A percentile compares a stretch with the other conserved stretches of the same genome.
Evolutionary conservation across 2,329 filamentous ascomycete genomes (phyloP).

Genomic region (Coniochaeta hoffmannii): DNA sequence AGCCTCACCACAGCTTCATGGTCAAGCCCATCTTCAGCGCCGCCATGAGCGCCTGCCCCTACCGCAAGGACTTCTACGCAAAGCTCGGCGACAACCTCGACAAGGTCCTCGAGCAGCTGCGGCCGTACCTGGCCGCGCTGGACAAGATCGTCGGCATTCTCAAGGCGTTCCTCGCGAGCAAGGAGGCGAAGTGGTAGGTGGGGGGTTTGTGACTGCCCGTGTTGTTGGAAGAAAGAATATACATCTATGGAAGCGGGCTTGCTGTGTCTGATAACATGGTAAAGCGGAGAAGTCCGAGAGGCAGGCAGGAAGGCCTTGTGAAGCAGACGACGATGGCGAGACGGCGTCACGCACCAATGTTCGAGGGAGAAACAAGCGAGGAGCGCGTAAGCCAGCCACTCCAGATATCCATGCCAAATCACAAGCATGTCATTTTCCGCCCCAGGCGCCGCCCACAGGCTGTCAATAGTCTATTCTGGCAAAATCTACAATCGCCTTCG

Average conservation of each 20-base stretch:
- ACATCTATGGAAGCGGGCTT: no score
- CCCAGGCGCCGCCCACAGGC: not conserved
- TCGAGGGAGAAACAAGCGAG: not conserved
- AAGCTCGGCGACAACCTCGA: conserved; percentile 67
- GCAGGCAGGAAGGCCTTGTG: not conserved
- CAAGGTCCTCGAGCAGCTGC: conserved; percentile 58
- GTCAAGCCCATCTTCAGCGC: conserved; percentile 89
- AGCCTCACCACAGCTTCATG: conserved; percentile 82
- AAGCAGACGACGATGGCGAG: not conserved
- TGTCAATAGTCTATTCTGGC: not conserved
- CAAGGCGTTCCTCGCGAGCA: conserved; percentile 47
- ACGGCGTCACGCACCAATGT: not conserved
- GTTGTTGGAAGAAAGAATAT: no score
- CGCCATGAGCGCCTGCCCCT: conserved; percentile 88
- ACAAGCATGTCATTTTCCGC: not conserved
- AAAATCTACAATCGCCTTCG: not conserved
- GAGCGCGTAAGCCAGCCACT: not conserved
- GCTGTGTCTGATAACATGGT: no score
- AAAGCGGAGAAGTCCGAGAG: conserved; percentile 5
- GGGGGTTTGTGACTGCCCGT: no score
- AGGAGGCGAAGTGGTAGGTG: conserved; percentile 53
- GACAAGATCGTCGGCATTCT: conserved; percentile 75
- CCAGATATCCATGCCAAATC: not conserved
- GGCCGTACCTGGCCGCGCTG: conserved; percentile 66
- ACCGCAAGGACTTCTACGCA: conserved; percentile 85